Evolutionary conservation across 257 asterid species (phyloP), one percentile per base, ranked within the genome.

Genomic region (Salvia hispanica): DNA sequence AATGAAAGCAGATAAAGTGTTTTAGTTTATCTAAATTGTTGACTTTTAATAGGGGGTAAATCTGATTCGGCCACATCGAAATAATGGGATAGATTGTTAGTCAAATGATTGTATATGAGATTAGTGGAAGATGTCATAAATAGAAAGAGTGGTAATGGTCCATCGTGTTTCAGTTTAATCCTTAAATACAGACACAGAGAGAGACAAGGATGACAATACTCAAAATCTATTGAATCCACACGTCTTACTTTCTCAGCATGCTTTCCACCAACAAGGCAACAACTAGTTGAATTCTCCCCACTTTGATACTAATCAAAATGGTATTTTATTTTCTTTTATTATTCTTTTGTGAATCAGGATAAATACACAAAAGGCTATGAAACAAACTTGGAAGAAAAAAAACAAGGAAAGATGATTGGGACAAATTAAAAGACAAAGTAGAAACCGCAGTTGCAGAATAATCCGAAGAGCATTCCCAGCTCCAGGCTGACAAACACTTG

Each of bases 221-320:
- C 75, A 33, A 53, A 54, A 69, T 67, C 65, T 65, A 56, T 51
- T 10, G 21, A 45, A 45, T 44, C 56, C 37, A 42, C 9, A 45
- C 21, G 3, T 7, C 16, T 42, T 42, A 53, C 79, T 71, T 74
- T 66, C 64, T 36, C 33, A 60, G 75, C 77, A 74, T 71, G 77
- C 74, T 58, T 61, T 62, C 44, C n/a, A 63, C 37, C 42, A 25
- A 55, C 36, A 53, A 40, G 13, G 18, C 21, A 48, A 14, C 25
- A 47, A 47, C 4, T 14, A 14, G 18, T 47, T 47, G 18, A 47
- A 47, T n/a, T 48, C 53, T n/a, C 53, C n/a, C 14, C 21, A 5
- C 9, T 47, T n/a, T n/a, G 6, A 45, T 45, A 45, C 9, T 47
- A 5, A n/a, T 13, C 21, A 7, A 53, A 53, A 45, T 4, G 51